Base-by-base conservation (phyloP, 495 filamentous ascomycete species). In the Collariella sp. region DNA sequence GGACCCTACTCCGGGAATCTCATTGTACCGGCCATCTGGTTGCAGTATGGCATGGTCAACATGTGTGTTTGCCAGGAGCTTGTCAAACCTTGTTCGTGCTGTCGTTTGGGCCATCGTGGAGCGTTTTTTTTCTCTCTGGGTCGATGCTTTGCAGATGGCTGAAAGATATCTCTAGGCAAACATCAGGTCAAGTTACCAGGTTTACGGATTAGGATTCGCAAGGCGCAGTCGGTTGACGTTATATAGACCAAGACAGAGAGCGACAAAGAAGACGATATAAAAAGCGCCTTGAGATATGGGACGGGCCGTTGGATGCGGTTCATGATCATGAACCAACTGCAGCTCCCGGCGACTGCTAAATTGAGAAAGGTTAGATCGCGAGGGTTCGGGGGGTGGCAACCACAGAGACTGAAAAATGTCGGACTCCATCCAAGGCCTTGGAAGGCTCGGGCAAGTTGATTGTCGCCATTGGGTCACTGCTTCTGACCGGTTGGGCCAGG, bases 1-100 rank as follows among this genome's bases (percentile, higher is more conserved):
- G 3, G 9, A n/a, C 7, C 55, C 1, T 62, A 64, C 65, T 42
- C 52, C 55, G 2, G 66, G 66, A 5, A 62, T 35, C 6, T 60
- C 44, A 36, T 68, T 68, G 50, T 59, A 56, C 0, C 45, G 45
- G 0, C 57, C 61, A 12, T 58, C 62, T 19, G 56, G 57, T 40
- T 63, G 59, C 5, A 66, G 31, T 52, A 68, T 41, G 45, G 66
- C 66, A 38, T 64, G 61, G 18, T 60, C 43, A 13, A 66, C 66
- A 43, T 68, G 66, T 11, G 61, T 64, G 13, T 64, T 66, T 1
- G 59, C 53, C 12, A 68, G 49, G n/a, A 66, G 54, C 24, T 47
- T 48, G 52, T 66, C 59, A 20, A 68, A 68, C 24, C 46, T 49
- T 18, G 57, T 22, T 16, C 59, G 52, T 22, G 63, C 61, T 18